Percentiles rank a stretch among this genome's conserved stretches.
Conservation (phyloP, 2,329 filamentous ascomycete genomes). For the Aspergillus intermedius region DNA sequence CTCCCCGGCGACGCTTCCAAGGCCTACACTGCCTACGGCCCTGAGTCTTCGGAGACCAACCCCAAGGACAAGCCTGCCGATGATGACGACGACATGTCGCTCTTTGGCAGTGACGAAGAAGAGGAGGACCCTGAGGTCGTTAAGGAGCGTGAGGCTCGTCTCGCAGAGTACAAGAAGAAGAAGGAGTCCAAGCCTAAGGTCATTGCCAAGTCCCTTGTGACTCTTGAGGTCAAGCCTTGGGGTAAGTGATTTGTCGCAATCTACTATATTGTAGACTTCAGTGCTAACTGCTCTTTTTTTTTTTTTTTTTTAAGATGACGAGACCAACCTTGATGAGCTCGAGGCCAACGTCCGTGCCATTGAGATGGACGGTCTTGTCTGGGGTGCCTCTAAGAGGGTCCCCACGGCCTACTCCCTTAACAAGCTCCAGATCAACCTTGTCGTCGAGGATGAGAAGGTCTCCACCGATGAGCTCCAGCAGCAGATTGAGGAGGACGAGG, state of each 20-base stretch:
- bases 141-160: slow-evolving; percentile 76
- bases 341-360: slow-evolving; percentile 76
- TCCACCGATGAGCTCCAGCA: slow-evolving; percentile 80
- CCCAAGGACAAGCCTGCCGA: slow-evolving; percentile 74
- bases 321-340: slow-evolving; percentile 82
- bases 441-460: slow-evolving; percentile 95
- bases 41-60: slow-evolving; percentile 72
- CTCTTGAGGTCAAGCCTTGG: slow-evolving; percentile 96
- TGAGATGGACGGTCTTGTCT: slow-evolving; percentile 88
- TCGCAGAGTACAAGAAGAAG: slow-evolving; percentile 94
- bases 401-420: slow-evolving; percentile 95
- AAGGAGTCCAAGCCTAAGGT: slow-evolving; percentile 90
- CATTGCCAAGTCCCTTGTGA: slow-evolving; percentile 92
- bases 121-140: slow-evolving; percentile 87
- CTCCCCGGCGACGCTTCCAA: slow-evolving; percentile 88
- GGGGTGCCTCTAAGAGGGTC: slow-evolving; percentile 87
- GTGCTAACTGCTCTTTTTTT: slow-evolving; percentile 18
- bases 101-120: slow-evolving; percentile 90
- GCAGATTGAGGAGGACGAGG: slow-evolving; percentile 79
- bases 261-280: background rate
- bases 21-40: slow-evolving; percentile 84
- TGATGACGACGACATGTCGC: slow-evolving; percentile 81
- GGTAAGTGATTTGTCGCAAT: slow-evolving; percentile 55
- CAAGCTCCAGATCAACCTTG: slow-evolving; percentile 98
- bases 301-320: slow-evolving; percentile 57